phyloP scores from a whole-genome alignment of 116 monocot genomes.

The Dioscorea cayenensis region DNA sequence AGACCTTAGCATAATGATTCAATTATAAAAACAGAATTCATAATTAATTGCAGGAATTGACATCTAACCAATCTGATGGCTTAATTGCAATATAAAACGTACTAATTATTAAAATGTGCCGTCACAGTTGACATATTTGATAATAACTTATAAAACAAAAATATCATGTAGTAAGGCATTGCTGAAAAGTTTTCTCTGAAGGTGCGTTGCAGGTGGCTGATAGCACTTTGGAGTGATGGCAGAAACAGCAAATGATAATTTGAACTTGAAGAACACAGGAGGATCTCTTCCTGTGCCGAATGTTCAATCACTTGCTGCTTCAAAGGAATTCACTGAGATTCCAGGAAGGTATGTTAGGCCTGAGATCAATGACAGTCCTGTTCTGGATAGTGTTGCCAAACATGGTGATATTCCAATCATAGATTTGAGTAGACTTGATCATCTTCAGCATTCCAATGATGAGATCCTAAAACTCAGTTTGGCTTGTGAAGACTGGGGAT shows the following conservation, averaged over 20 bases:
- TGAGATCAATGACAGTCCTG: conserved; percentile 10
- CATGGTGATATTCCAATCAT: not conserved
- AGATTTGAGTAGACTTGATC: not conserved
- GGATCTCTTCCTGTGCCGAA: conserved; percentile 17
- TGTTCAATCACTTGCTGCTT: conserved; percentile 29
- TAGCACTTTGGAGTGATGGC: not conserved
- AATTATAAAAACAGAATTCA: too few relatives aligned
- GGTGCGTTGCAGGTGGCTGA: too few relatives aligned
- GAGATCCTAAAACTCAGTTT: conserved; percentile 3
- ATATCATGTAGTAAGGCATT: too few relatives aligned
- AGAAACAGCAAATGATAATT: not conserved
- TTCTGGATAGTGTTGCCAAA: not conserved
- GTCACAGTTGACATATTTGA: too few relatives aligned
- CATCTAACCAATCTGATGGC: too few relatives aligned
- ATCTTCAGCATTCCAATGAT: not conserved
- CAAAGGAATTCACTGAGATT: conserved; percentile 5
- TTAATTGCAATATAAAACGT: too few relatives aligned
- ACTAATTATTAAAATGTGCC: too few relatives aligned
- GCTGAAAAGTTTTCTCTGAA: not conserved
- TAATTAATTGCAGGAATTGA: too few relatives aligned
- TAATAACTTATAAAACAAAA: not conserved
- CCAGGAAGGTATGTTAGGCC: conserved; percentile 23
- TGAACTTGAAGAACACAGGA: not conserved
- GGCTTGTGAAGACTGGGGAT: conserved; percentile 25
- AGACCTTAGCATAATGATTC: too few relatives aligned